Base-by-base conservation (phyloP, 495 filamentous ascomycete species). In the Chaetomium cochliodes region DNA sequence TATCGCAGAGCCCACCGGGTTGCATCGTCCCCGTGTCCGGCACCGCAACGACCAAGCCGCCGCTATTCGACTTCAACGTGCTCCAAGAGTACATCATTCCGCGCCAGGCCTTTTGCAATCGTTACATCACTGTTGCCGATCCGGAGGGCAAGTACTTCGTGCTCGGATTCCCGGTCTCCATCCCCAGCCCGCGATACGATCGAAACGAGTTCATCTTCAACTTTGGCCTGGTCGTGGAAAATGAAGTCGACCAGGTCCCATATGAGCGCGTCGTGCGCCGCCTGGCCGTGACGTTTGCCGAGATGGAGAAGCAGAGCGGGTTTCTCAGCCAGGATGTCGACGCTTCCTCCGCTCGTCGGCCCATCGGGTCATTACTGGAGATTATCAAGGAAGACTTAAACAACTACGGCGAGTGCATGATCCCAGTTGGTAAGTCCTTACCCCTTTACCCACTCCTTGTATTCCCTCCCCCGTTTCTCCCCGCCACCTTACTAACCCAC, bases 151-250 rank as follows among this genome's bases (percentile, higher is more conserved):
- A 88, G 54, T 89, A 91, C 75, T 88, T 89, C 57, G 87, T 98
- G 60, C 84, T 98, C 25, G 90, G 92, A 12, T 92, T 92, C 70
- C 94, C 94, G 1, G 89, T 98, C 42, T 92, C 90, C 74, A 91
- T 97, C 76, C 85, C 84, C 9, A 85, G 88, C 51, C 79, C 82
- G 28, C 82, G 83, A 51, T 93, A 98, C 73, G 83, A 88, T 60
- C 89, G 94, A 58, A 98, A 98, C 77, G 90, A 96, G 73, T 97
- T 96, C 78, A 96, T 96, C 72, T 98, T 98, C 85, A 98, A 97
- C 73, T 96, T 98, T 69, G 90, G 90, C 55, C 74, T 98, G 23
- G 91, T 98, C 18, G 80, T 98, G 47, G 79, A 81, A 47, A 68
- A 87, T n/a, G 85, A 87, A 53, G 88, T 89, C 63, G 86, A 88